phyloP scores from a whole-genome alignment of 1,284 basidiomycete genomes.

The Sanghuangporus weigelae region DNA sequence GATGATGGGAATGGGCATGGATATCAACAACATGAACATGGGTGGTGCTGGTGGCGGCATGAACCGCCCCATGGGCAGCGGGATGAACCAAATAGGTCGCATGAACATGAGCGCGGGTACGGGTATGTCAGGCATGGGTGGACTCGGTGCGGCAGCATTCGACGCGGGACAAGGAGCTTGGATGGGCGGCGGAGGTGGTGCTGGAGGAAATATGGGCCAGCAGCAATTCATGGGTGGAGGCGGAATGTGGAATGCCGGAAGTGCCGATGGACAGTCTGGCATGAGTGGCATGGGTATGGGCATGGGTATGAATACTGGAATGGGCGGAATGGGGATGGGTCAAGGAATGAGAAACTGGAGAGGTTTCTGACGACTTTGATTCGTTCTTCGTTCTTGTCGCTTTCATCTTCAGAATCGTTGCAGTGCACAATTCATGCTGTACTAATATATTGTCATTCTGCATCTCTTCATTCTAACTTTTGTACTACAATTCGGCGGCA shows the following conservation, averaged over 20 bases:
- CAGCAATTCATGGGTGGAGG: conserved; percentile 9
- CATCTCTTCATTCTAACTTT: no score
- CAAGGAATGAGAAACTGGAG: conserved; percentile 13
- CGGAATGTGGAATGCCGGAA: conserved; percentile 6
- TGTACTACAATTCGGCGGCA: no score
- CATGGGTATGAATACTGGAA: conserved; percentile 12
- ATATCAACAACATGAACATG: not conserved
- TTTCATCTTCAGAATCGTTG: no score
- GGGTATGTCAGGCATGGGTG: conserved; percentile 1
- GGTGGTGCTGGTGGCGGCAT: not conserved
- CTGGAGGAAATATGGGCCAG: not conserved
- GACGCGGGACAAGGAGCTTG: conserved; percentile 2
- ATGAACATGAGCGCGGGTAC: conserved; percentile 5
- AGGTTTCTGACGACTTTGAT: not conserved
- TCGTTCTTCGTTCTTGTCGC: not conserved
- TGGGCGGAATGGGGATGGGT: conserved; percentile 10
- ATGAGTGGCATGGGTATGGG: conserved; percentile 10
- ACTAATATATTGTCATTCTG: no score
- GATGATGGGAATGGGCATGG: conserved; percentile 6
- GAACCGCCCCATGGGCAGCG: not conserved
- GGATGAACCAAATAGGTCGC: conserved; percentile 9
- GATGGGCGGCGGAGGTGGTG: not conserved
- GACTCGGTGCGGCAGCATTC: not conserved
- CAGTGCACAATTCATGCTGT: no score
- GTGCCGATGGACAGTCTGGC: not conserved